Conservation (phyloP, 2,329 filamentous ascomycete species). For the Nemania sp. region DNA sequence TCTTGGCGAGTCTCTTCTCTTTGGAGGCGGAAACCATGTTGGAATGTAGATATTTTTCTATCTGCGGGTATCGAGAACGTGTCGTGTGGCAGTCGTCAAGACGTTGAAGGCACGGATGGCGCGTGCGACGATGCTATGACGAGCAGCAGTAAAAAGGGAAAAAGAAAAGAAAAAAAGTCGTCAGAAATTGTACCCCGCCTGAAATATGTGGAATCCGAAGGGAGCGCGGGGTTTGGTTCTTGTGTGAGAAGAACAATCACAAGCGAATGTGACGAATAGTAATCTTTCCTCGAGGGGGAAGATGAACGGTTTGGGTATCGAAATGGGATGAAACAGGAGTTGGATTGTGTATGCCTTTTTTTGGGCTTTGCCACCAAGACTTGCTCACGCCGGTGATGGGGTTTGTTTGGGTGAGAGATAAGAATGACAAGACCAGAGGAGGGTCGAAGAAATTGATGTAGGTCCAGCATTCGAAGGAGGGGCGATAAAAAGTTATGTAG, state of each 20-base stretch:
- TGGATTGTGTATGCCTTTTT: neutral
- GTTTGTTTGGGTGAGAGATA: neutral
- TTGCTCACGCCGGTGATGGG: slow-evolving; percentile 3
- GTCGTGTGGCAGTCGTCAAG: neutral
- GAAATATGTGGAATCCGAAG: slow-evolving; percentile 8
- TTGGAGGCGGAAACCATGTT: slow-evolving; percentile 72
- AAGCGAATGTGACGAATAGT: slow-evolving; percentile 32
- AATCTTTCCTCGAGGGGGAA: neutral
- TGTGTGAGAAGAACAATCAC: slow-evolving; percentile 26
- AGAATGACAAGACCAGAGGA: slow-evolving; percentile 20
- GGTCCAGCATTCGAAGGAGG: slow-evolving; percentile 12
- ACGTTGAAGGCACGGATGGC: too few species aligned
- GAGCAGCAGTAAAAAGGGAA: too few species aligned
- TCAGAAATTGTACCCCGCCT: slow-evolving; percentile 24
- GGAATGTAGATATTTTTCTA: slow-evolving; percentile 29
- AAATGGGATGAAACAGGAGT: neutral
- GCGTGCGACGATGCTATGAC: too few species aligned
- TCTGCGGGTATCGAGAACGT: neutral
- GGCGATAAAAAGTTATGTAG: slow-evolving; percentile 4
- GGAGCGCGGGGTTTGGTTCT: slow-evolving; percentile 12
- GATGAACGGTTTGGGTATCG: neutral
- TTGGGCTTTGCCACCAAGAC: slow-evolving; percentile 15
- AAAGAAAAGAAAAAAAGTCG: slow-evolving; percentile 3
- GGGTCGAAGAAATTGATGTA: neutral
- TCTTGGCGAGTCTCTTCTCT: slow-evolving; percentile 73